These are phyloP conservation scores for Phytophthora boehmeriae DNA, from an alignment of 352 stramenopile species.

Conservation along the genomic window DNA sequence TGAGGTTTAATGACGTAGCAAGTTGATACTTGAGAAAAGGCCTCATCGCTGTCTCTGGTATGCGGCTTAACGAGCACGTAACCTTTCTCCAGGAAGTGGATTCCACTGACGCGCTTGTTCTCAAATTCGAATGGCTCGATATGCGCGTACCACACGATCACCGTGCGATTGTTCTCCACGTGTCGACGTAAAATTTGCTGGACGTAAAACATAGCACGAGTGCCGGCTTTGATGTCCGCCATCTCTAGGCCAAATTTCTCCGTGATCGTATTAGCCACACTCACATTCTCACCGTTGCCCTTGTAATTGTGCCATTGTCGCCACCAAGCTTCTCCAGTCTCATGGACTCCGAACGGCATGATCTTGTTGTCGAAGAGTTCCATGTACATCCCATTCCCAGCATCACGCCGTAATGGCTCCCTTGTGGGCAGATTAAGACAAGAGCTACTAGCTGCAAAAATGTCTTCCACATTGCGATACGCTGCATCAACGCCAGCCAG, in stretches of 20 bases:
- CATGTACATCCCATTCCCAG: conserved; percentile 27
- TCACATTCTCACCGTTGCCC: conserved; percentile 6
- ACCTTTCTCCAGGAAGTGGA: conserved; percentile 54
- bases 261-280: conserved; percentile 43
- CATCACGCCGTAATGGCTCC: conserved; percentile 27
- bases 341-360: conserved; percentile 35
- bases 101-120: conserved; percentile 37
- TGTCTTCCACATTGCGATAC: conserved; percentile 34
- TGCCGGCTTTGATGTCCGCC: conserved; percentile 41
- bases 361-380: conserved; percentile 34
- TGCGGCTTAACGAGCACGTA: no score
- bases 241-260: conserved; percentile 61
- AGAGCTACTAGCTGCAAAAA: conserved; percentile 25
- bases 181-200: conserved; percentile 56
- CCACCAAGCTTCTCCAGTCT: conserved; percentile 42
- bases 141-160: conserved; percentile 61
- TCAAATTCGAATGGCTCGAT: conserved; percentile 56
- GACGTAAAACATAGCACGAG: conserved; percentile 45
- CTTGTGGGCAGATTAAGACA: conserved; percentile 6
- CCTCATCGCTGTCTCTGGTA: conserved; percentile 5
- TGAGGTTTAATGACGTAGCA: conserved; percentile 51
- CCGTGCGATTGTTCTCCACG: conserved; percentile 50
- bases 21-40: conserved; percentile 43
- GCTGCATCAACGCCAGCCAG: conserved; percentile 24
- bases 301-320: conserved; percentile 28